These are phyloP conservation scores for Serendipita indica DNA, from an alignment of 768 basidiomycete species.

Conservation along the genomic window DNA sequence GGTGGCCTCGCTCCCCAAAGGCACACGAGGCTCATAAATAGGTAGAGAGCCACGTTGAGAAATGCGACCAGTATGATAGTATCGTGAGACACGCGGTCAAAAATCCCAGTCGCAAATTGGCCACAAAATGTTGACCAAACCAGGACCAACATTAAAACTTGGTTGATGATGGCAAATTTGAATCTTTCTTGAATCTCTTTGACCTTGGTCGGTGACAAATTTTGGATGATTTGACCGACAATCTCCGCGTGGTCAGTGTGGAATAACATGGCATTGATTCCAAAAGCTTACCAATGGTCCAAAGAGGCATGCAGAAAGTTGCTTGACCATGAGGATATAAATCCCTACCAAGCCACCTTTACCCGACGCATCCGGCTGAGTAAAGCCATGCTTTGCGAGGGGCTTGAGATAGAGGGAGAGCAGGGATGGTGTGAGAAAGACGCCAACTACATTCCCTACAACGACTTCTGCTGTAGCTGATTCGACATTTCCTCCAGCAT, in stretches of 20 bases:
- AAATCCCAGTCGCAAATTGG: constrained; percentile 17
- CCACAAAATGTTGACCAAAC: constrained; percentile 21
- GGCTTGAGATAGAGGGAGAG: constrained; percentile 17
- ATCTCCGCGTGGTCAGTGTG: constrained; percentile 9
- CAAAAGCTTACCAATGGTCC: constrained; percentile 17
- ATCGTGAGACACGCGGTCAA: constrained; percentile 16
- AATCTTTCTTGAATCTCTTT: constrained; percentile 15
- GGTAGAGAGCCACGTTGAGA: constrained; percentile 17
- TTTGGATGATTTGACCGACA: constrained; percentile 19
- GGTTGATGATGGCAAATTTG: constrained; percentile 16
- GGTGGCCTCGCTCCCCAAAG: constrained; percentile 17
- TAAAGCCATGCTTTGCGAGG: constrained; percentile 16
- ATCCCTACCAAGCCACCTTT: constrained; percentile 18
- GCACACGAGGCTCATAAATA: constrained; percentile 16
- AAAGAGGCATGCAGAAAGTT: constrained; percentile 18
- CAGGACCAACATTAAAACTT: constrained; percentile 18
- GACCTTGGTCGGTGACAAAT: constrained; percentile 17
- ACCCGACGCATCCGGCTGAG: constrained; percentile 16
- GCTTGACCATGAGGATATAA: constrained; percentile 18
- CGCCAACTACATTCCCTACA: constrained; percentile 18
- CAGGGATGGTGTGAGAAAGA: constrained; percentile 18
- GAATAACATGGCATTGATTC: not conserved
- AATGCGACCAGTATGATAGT: constrained; percentile 18
- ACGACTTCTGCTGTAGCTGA: constrained; percentile 19
- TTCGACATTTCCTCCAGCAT: constrained; percentile 19